These are phyloP conservation scores for Acanthochlamys bracteata DNA, from an alignment of 106 monocot species.

Conservation along the genomic window DNA sequence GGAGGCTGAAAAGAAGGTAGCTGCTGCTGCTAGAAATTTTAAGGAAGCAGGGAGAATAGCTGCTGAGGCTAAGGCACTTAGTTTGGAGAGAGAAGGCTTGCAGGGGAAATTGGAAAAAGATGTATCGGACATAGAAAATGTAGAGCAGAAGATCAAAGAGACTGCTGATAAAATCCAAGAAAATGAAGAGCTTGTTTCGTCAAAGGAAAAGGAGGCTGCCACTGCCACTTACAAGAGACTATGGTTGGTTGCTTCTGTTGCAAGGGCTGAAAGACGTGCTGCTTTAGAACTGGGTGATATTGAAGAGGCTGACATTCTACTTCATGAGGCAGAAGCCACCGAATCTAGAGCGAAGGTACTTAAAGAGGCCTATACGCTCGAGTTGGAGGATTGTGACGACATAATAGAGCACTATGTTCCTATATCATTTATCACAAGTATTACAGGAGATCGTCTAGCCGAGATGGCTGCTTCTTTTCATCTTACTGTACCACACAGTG, in stretches of 20 bases:
- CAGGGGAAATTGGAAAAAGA: conserved; percentile 41
- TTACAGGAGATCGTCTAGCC: conserved; percentile 21
- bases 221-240: conserved; percentile 51
- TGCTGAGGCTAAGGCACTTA: conserved; percentile 72
- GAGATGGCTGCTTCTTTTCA: conserved; percentile 23
- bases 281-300: conserved; percentile 60
- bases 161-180: conserved; percentile 46
- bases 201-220: conserved; percentile 76
- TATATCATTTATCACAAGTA: conserved; percentile 33
- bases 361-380: conserved; percentile 38
- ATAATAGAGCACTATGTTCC: conserved; percentile 20
- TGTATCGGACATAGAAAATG: conserved; percentile 32
- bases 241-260: conserved; percentile 42
- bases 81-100: conserved; percentile 54
- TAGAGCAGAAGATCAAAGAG: conserved; percentile 50
- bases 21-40: conserved; percentile 89
- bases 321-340: conserved; percentile 60
- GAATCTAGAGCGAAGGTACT: conserved; percentile 69
- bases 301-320: conserved; percentile 49
- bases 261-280: conserved; percentile 70
- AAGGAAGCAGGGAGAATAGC: conserved; percentile 88
- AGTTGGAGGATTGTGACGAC: conserved; percentile 23
- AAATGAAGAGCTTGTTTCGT: conserved; percentile 41
- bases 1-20: conserved; percentile 95
- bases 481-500: not conserved